phyloP scores from a whole-genome alignment of 352 stramenopile species.

The Phytophthora multivora region DNA sequence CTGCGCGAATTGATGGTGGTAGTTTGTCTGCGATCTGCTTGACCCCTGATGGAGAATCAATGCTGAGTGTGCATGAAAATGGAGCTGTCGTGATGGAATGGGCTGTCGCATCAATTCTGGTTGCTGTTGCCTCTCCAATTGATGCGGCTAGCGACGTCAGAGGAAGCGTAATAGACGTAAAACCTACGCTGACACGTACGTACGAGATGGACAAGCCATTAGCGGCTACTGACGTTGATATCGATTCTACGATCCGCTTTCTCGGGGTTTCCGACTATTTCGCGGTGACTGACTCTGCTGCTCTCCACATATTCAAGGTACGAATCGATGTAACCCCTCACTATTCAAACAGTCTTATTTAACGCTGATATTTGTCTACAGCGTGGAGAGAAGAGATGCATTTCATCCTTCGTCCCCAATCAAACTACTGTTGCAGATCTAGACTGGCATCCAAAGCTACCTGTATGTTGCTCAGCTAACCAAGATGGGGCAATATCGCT shows the following conservation, averaged over 20 bases:
- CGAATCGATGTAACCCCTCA: background rate
- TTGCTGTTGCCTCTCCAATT: conserved; percentile 12
- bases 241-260: conserved; percentile 41
- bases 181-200: conserved; percentile 23
- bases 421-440: conserved; percentile 33
- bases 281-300: conserved; percentile 34
- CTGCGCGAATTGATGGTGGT: conserved; percentile 4
- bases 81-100: conserved; percentile 38
- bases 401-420: conserved; percentile 35
- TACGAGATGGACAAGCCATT: conserved; percentile 36
- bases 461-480: conserved; percentile 42
- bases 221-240: conserved; percentile 1
- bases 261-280: conserved; percentile 37
- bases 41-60: conserved; percentile 35
- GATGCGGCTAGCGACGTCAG: conserved; percentile 27
- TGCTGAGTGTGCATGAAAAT: conserved; percentile 41
- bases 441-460: conserved; percentile 45
- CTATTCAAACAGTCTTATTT: background rate
- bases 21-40: conserved; percentile 36
- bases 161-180: conserved; percentile 38
- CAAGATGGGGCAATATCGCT: conserved; percentile 43
- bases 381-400: conserved; percentile 23
- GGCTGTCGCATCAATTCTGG: conserved; percentile 35
- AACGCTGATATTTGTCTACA: conserved; percentile 18
- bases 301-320: conserved; percentile 48